Conservation (phyloP, 129 eudicot species). For the Ambrosia trifida region DNA sequence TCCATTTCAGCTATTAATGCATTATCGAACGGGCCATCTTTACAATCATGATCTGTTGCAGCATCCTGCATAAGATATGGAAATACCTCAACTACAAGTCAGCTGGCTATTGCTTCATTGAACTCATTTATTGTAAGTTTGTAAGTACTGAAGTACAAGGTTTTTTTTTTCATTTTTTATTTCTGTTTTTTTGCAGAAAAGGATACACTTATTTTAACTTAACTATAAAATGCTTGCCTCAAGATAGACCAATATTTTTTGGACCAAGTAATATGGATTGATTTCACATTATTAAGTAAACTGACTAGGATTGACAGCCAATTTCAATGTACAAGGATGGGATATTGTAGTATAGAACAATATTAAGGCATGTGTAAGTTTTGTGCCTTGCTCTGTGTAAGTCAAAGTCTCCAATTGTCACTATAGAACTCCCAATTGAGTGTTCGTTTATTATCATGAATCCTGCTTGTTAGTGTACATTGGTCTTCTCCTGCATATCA, state of each 20-base stretch:
- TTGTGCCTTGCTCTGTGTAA: neutral
- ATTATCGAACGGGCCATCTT: conserved; percentile 54
- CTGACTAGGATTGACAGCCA: conserved; percentile 13
- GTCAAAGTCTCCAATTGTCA: neutral
- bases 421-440: neutral
- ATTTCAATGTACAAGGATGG: conserved; percentile 11
- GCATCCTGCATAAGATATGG: conserved; percentile 49
- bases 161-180: no score
- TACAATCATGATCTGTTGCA: conserved; percentile 36
- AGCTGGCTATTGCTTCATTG: conserved; percentile 17
- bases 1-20: conserved; percentile 88
- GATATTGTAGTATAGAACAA: neutral
- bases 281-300: conserved; percentile 13
- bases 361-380: neutral
- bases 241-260: neutral
- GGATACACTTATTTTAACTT: neutral
- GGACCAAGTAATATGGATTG: conserved; percentile 15
- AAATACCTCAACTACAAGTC: conserved; percentile 20
- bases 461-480: conserved; percentile 14
- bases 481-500: neutral
- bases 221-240: conserved; percentile 5
- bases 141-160: conserved; percentile 3
- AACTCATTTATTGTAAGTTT: conserved; percentile 16
- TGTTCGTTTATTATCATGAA: conserved; percentile 23
- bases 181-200: conserved; percentile 1